Conservation (phyloP, 805 yeast species). For the Wickerhamiella spandovensis region DNA sequence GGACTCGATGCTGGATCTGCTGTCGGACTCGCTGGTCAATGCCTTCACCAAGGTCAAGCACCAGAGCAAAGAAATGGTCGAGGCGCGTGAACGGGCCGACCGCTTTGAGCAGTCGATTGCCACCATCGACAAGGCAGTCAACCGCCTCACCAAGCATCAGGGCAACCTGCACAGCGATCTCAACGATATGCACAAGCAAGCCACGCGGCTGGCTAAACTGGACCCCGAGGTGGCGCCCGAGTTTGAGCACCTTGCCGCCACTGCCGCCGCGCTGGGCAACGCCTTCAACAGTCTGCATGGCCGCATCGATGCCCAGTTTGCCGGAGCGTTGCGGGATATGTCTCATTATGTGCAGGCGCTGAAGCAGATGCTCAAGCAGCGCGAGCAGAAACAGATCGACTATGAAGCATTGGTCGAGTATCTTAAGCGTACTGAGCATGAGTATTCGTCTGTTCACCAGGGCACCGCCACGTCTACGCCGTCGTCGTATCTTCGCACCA, state of each 20-base stretch:
- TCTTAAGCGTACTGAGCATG: slow-evolving; percentile 54
- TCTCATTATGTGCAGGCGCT: slow-evolving; percentile 63
- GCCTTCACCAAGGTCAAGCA: slow-evolving; percentile 68
- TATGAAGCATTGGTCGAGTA: slow-evolving; percentile 77
- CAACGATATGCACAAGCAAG: slow-evolving; percentile 54
- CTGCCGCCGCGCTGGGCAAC: slow-evolving; percentile 32
- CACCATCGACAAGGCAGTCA: slow-evolving; percentile 66
- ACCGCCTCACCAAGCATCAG: slow-evolving; percentile 58
- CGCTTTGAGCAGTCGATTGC: slow-evolving; percentile 72
- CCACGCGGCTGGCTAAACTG: slow-evolving; percentile 49
- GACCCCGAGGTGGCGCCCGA: slow-evolving; percentile 31
- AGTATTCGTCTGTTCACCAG: slow-evolving; percentile 40
- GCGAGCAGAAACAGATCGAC: slow-evolving; percentile 85
- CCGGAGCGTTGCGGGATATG: slow-evolving; percentile 72
- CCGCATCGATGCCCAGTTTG: slow-evolving; percentile 62
- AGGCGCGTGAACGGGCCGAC: slow-evolving; percentile 68
- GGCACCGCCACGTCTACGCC: slow-evolving; percentile 29
- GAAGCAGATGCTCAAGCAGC: slow-evolving; percentile 58
- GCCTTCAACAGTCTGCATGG: slow-evolving; percentile 34
- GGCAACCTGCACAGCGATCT: slow-evolving; percentile 62
- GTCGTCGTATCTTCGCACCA: slow-evolving; percentile 39
- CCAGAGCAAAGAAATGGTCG: slow-evolving; percentile 62
- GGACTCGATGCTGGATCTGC: slow-evolving; percentile 37
- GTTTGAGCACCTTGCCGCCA: slow-evolving; percentile 35
- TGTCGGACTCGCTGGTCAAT: slow-evolving; percentile 86